These are phyloP conservation scores for Saccharomyces paradoxus DNA, from an alignment of 805 yeast species.

Conservation along the genomic window DNA sequence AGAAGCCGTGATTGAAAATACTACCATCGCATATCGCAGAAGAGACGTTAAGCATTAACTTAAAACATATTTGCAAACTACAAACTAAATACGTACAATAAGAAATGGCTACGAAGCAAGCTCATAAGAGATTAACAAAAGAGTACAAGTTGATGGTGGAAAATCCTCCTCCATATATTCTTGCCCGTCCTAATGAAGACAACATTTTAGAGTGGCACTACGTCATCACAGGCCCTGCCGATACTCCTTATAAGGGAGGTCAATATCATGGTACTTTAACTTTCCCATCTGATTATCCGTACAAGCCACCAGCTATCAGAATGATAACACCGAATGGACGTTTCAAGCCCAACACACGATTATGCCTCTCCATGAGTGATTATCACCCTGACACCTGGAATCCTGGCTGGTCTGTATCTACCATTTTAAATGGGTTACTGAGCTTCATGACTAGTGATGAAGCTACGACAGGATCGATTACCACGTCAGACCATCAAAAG, in stretches of 20 bases:
- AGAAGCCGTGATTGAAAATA: not conserved
- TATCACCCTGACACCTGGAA: conserved; percentile 94
- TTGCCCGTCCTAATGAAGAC: conserved; percentile 78
- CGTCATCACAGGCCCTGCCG: conserved; percentile 84
- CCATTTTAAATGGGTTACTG: conserved; percentile 76
- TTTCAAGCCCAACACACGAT: conserved; percentile 68
- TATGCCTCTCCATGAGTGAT: conserved; percentile 89
- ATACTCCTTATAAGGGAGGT: conserved; percentile 78
- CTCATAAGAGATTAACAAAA: conserved; percentile 50
- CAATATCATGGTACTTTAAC: conserved; percentile 84
- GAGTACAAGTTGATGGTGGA: conserved; percentile 73
- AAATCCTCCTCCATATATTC: conserved; percentile 77
- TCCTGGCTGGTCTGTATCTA: conserved; percentile 91
- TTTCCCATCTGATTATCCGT: conserved; percentile 82
- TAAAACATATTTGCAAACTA: not conserved
- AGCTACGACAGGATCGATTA: conserved; percentile 73
- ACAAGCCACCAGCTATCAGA: conserved; percentile 82
- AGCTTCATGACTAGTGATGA: conserved; percentile 91
- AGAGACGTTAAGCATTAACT: not conserved
- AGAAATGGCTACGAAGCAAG: conserved; percentile 38
- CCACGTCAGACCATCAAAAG: conserved; percentile 52
- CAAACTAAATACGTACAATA: not conserved
- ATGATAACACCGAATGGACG: conserved; percentile 89
- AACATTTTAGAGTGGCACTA: conserved; percentile 93
- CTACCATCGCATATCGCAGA: not conserved